phyloP scores from a whole-genome alignment of 2,329 filamentous ascomycete genomes.

The Sporothrix pallida region DNA sequence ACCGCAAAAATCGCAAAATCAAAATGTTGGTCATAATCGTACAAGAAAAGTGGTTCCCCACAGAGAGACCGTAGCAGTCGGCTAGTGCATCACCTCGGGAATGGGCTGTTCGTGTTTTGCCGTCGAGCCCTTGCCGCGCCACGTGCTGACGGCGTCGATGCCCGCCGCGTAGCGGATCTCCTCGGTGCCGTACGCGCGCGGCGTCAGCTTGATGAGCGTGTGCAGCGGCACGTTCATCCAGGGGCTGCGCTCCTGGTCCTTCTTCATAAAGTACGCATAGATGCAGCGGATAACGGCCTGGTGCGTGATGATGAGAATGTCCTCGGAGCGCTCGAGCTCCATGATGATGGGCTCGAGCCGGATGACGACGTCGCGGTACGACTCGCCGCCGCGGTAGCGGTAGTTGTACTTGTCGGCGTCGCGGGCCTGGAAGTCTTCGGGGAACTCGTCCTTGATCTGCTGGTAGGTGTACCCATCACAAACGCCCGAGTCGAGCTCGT shows the following conservation, averaged over 20 bases:
- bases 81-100: slow-evolving; percentile 41
- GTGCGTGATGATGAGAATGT: slow-evolving; percentile 97
- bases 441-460: slow-evolving; percentile 88
- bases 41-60: slow-evolving; percentile 25
- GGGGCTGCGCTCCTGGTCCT: slow-evolving; percentile 86
- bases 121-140: slow-evolving; percentile 89
- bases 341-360: slow-evolving; percentile 99
- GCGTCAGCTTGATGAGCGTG: slow-evolving; percentile 94
- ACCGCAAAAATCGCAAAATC: background rate
- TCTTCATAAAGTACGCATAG: slow-evolving; percentile 99
- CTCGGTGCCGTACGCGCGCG: slow-evolving; percentile 89
- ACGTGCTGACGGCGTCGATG: slow-evolving; percentile 95
- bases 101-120: slow-evolving; percentile 79
- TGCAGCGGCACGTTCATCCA: slow-evolving; percentile 99
- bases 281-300: slow-evolving; percentile 97
- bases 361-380: slow-evolving; percentile 94
- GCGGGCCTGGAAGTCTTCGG: slow-evolving; percentile 91
- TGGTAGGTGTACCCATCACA: slow-evolving; percentile 97
- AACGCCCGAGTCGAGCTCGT: slow-evolving; percentile 94
- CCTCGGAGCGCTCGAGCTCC: slow-evolving; percentile 94
- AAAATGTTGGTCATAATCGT: slow-evolving; percentile 23
- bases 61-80: background rate
- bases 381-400: slow-evolving; percentile 94
- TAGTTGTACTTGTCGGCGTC: slow-evolving; percentile 99
- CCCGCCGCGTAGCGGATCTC: slow-evolving; percentile 87